A percentile compares a stretch with the other conserved stretches of the same genome.
Evolutionary conservation across 139 green algal species (phyloP).

Genomic region (Bryopsis sp.): DNA sequence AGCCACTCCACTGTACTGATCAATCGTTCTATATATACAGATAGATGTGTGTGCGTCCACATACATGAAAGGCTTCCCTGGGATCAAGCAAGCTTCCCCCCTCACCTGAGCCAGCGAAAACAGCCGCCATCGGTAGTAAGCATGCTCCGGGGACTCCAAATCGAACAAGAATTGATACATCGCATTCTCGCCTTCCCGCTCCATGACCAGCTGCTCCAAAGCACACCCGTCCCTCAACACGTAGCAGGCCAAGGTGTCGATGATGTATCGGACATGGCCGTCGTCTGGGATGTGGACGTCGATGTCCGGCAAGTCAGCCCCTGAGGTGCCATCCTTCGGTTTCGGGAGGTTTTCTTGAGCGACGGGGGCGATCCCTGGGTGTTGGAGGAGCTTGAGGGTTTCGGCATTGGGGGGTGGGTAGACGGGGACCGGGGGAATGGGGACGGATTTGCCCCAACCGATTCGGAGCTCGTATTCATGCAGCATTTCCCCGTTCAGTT

Average conservation of each 20-base stretch:
- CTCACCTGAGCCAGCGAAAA: constrained; percentile 36
- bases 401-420: constrained; percentile 33
- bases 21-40: too few species aligned
- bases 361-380: constrained; percentile 9
- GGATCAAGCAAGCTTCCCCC: background rate
- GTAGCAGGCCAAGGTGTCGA: constrained; percentile 81
- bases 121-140: constrained; percentile 77
- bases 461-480: constrained; percentile 69
- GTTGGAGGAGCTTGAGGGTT: background rate
- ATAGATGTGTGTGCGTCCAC: background rate
- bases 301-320: constrained; percentile 39
- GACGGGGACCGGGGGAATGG: constrained; percentile 37
- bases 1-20: too few species aligned
- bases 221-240: constrained; percentile 67
- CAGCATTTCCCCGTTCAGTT: constrained; percentile 70
- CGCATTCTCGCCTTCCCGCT: constrained; percentile 60
- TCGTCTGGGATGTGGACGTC: constrained; percentile 56
- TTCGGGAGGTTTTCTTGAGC: constrained; percentile 13
- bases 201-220: constrained; percentile 82
- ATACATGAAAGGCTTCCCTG: background rate
- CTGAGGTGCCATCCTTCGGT: background rate
- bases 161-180: constrained; percentile 88
- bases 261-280: constrained; percentile 63
- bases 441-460: constrained; percentile 85
- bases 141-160: constrained; percentile 61